phyloP scores from a whole-genome alignment of 331 rosid genomes.

The Malus hybrid region DNA sequence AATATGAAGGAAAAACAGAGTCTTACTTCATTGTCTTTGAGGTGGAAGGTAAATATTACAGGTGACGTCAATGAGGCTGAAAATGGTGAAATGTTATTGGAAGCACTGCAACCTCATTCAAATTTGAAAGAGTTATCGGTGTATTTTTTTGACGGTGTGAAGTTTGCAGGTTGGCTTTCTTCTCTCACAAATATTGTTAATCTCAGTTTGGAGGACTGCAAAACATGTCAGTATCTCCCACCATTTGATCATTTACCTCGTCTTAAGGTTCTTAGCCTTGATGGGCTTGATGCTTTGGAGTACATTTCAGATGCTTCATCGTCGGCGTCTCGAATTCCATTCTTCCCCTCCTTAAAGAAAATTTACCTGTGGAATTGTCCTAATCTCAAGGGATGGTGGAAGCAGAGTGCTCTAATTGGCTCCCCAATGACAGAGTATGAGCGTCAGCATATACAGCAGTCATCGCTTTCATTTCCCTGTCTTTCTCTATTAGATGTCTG shows the following conservation, averaged over 20 bases:
- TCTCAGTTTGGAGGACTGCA: accelerated
- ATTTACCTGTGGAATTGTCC: accelerated
- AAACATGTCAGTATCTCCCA: neutral
- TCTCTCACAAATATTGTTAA: conserved; percentile 8
- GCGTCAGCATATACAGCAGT: neutral
- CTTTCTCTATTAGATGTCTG: neutral
- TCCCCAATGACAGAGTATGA: neutral
- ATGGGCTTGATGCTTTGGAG: accelerated
- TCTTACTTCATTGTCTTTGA: neutral
- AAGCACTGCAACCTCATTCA: conserved; percentile 19
- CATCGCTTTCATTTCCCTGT: neutral
- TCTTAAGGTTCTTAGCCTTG: accelerated
- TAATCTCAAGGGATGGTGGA: conserved; percentile 13
- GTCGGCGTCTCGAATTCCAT: neutral
- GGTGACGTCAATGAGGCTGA: no score
- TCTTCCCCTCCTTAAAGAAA: neutral
- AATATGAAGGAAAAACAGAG: neutral
- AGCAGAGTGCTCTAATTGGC: no score
- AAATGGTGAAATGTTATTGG: neutral
- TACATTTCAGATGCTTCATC: neutral
- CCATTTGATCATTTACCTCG: neutral
- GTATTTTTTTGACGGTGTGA: neutral
- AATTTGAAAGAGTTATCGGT: conserved; percentile 5
- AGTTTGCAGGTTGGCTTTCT: neutral
- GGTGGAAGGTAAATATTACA: no score